phyloP scores from a whole-genome alignment of 164 flowering plant species.

The Vitis riparia region DNA sequence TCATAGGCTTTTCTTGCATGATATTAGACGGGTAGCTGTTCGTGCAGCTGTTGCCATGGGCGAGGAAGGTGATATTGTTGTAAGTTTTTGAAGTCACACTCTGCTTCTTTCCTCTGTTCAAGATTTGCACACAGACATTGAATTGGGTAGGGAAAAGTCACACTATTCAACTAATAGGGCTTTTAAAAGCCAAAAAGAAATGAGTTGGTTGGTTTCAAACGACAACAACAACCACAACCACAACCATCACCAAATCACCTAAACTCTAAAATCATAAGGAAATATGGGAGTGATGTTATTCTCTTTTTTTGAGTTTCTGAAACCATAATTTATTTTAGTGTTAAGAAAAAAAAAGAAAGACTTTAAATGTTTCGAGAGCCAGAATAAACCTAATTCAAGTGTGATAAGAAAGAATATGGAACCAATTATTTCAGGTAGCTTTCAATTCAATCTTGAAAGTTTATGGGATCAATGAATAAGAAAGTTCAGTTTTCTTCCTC shows the following conservation, averaged over 20 bases:
- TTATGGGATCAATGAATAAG: not conserved
- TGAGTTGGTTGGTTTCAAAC: not conserved
- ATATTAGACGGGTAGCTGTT: slow-evolving; percentile 92
- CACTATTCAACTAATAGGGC: not conserved
- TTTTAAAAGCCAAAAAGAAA: not conserved
- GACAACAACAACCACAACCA: not conserved
- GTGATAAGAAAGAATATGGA: not conserved
- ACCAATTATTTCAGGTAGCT: not conserved
- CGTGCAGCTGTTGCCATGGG: slow-evolving; percentile 99
- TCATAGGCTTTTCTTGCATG: slow-evolving; percentile 88
- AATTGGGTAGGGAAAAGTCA: not conserved
- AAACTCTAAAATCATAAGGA: too few species aligned
- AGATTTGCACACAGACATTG: not conserved
- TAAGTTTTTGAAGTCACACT: slow-evolving; percentile 48
- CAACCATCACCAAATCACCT: too few species aligned
- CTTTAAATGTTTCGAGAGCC: too few species aligned
- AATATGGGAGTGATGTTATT: too few species aligned
- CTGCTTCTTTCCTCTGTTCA: not conserved
- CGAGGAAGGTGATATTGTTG: slow-evolving; percentile 98
- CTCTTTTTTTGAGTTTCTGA: too few species aligned
- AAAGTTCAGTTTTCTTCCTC: not conserved
- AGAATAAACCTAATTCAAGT: not conserved
- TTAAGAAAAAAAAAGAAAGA: too few species aligned
- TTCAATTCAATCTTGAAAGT: not conserved
- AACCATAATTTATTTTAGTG: too few species aligned